phyloP scores from a whole-genome alignment of 495 filamentous ascomycete genomes.

The Pyrenopolyporus hunteri region DNA sequence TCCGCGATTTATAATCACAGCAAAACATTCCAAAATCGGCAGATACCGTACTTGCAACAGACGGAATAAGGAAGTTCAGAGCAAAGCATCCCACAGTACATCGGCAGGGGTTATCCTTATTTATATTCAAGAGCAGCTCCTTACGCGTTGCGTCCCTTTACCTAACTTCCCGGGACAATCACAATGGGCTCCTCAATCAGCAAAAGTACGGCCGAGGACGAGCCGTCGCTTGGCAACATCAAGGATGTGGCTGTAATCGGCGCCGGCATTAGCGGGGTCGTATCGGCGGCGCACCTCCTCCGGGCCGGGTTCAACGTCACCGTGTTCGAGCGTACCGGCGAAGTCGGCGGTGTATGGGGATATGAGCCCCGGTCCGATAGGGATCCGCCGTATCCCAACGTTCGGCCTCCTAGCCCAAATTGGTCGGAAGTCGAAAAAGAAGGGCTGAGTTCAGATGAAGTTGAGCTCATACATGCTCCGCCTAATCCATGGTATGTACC shows the following conservation, averaged over 20 bases:
- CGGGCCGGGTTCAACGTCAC: conserved; percentile 64
- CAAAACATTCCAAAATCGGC: conserved; percentile 6
- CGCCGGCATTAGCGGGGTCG: conserved; percentile 71
- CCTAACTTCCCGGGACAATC: background rate
- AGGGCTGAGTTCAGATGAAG: conserved; percentile 34
- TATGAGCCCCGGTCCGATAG: conserved; percentile 64
- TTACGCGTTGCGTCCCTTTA: background rate
- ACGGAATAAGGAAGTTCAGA: background rate
- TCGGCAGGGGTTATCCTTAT: conserved; percentile 5
- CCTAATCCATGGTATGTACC: conserved; percentile 49
- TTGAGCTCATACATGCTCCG: conserved; percentile 37
- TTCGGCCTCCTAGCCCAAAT: conserved; percentile 46
- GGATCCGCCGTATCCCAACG: conserved; percentile 63
- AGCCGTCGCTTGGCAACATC: conserved; percentile 29
- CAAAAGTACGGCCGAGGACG: background rate
- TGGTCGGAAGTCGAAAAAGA: conserved; percentile 42
- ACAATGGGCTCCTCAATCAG: conserved; percentile 23
- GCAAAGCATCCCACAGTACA: background rate
- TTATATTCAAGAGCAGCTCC: conserved; percentile 16
- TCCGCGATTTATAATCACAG: conserved; percentile 27
- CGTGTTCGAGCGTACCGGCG: conserved; percentile 66
- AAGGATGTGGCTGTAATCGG: conserved; percentile 69
- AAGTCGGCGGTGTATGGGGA: conserved; percentile 69
- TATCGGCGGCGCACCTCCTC: conserved; percentile 66
- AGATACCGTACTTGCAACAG: background rate